These are phyloP conservation scores for Suhomyces faveliae DNA, from an alignment of 805 yeast species.

Conservation along the genomic window DNA sequence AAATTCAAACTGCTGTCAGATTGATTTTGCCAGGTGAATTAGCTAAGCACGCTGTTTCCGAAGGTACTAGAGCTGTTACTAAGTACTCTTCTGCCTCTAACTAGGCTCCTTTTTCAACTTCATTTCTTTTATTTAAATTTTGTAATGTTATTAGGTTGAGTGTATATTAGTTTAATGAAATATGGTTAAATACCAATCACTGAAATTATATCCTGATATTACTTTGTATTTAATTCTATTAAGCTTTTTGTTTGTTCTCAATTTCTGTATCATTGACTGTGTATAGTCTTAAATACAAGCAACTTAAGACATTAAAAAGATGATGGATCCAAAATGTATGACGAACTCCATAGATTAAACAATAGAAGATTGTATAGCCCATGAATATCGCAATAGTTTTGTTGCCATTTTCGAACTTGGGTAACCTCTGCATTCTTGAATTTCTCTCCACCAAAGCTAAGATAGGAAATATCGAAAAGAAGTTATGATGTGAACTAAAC, in stretches of 20 bases:
- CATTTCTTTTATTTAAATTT: constrained; percentile 9
- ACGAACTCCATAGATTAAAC: constrained; percentile 71
- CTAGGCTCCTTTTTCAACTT: constrained; percentile 17
- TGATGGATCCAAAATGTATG: constrained; percentile 86
- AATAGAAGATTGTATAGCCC: constrained; percentile 55
- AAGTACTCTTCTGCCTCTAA: constrained; percentile 76
- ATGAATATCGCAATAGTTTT: constrained; percentile 19
- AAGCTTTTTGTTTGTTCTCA: neutral
- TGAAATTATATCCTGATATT: neutral
- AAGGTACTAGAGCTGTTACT: constrained; percentile 98
- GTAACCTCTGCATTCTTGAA: constrained; percentile 47
- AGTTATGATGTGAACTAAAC: constrained; percentile 82
- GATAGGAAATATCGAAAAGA: constrained; percentile 73
- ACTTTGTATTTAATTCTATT: neutral
- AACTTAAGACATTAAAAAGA: constrained; percentile 61
- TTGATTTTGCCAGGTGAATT: constrained; percentile 97
- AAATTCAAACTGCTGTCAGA: constrained; percentile 98
- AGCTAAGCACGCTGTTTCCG: constrained; percentile 97
- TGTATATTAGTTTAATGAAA: constrained; percentile 16
- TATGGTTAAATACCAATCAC: constrained; percentile 3
- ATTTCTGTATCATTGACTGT: constrained; percentile 2
- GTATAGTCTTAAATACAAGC: constrained; percentile 39
- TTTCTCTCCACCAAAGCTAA: constrained; percentile 57
- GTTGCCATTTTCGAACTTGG: constrained; percentile 18
- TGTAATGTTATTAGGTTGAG: constrained; percentile 16